Conservation (phyloP, 441 rosid genomes). For the Capsella rubella region DNA sequence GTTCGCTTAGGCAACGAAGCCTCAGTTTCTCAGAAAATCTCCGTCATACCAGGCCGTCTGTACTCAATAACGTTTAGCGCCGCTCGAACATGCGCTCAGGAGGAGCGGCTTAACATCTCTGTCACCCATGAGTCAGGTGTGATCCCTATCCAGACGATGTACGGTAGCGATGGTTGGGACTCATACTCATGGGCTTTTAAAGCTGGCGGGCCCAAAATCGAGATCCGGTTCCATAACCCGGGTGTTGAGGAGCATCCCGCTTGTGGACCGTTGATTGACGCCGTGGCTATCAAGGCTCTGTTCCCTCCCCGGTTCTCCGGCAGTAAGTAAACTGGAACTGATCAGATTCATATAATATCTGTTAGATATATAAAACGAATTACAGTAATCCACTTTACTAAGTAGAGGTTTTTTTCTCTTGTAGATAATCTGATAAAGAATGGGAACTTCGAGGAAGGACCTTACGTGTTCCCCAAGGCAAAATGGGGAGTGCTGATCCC, state of each 20-base stretch:
- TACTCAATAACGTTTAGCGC: conserved; percentile 76
- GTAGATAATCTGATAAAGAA: conserved; percentile 77
- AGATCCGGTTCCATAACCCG: conserved; percentile 69
- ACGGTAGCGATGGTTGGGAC: conserved; percentile 85
- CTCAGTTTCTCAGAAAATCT: conserved; percentile 62
- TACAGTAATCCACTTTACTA: neutral
- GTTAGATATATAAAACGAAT: too few relatives aligned
- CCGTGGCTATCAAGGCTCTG: conserved; percentile 60
- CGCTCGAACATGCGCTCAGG: conserved; percentile 81
- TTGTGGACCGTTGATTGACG: conserved; percentile 80
- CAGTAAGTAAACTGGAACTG: conserved; percentile 41
- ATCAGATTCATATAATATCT: neutral
- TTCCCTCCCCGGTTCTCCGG: conserved; percentile 53
- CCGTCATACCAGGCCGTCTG: conserved; percentile 45
- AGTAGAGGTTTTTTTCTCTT: neutral
- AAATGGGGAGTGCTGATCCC: conserved; percentile 80
- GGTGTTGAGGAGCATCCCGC: conserved; percentile 69
- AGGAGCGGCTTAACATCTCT: conserved; percentile 69
- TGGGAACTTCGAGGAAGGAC: conserved; percentile 86
- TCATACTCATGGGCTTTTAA: conserved; percentile 72
- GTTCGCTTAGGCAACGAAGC: conserved; percentile 79
- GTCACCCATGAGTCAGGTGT: conserved; percentile 67
- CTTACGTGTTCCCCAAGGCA: conserved; percentile 59
- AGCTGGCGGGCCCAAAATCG: conserved; percentile 53
- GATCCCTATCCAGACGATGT: conserved; percentile 80